Conservation (phyloP, 768 basidiomycete species). For the Chalciporus piperatus region DNA sequence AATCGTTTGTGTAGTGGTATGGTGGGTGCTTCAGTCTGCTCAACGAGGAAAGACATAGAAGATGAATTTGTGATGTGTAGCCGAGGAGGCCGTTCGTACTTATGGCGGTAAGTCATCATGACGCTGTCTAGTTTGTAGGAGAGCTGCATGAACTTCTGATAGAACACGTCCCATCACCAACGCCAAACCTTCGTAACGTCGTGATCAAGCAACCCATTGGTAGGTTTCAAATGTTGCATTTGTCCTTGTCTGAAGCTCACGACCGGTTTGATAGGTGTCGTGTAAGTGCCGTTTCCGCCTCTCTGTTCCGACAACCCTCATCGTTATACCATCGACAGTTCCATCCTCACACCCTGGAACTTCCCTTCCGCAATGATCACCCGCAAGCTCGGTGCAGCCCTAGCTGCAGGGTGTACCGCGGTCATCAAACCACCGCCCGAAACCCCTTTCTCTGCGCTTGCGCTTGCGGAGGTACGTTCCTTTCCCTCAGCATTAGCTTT, state of each 20-base stretch:
- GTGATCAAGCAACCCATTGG: conserved; percentile 93
- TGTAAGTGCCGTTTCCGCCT: conserved; percentile 32
- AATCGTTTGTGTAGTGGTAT: conserved; percentile 60
- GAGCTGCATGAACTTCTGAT: neutral
- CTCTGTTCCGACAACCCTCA: neutral
- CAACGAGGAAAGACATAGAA: neutral
- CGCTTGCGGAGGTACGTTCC: conserved; percentile 74
- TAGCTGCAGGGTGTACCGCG: conserved; percentile 94
- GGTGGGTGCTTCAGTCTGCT: conserved; percentile 41
- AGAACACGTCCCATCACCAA: conserved; percentile 82
- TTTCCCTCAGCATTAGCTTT: neutral
- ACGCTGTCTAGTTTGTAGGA: neutral
- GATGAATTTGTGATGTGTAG: conserved; percentile 37
- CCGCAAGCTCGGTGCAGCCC: conserved; percentile 83
- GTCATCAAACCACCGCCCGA: conserved; percentile 96
- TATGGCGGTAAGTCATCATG: conserved; percentile 66
- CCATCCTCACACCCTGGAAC: conserved; percentile 86
- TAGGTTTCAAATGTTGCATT: conserved; percentile 37
- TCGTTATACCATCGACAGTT: conserved; percentile 40
- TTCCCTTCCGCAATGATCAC: conserved; percentile 96
- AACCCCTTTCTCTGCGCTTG: conserved; percentile 90
- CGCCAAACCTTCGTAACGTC: conserved; percentile 71
- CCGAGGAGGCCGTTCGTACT: conserved; percentile 87
- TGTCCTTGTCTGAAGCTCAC: conserved; percentile 31
- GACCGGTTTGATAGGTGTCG: conserved; percentile 37